phyloP scores from a whole-genome alignment of 2,329 filamentous ascomycete species.

The Aspergillus costaricaensis region DNA sequence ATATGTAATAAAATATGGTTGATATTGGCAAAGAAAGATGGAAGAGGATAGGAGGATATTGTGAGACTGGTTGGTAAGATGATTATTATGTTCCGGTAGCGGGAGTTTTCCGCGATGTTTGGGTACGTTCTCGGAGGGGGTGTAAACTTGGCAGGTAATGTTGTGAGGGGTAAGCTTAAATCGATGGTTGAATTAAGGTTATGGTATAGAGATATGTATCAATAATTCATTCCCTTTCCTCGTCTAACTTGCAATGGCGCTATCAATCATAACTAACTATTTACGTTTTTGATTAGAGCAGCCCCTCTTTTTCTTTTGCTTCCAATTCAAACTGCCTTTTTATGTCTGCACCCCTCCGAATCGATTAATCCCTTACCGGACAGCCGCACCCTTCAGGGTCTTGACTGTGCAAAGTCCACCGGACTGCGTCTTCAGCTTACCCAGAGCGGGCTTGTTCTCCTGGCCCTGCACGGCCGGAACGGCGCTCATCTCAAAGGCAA shows the following conservation, averaged over 20 bases:
- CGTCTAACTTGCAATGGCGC: not conserved
- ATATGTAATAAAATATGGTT: no score
- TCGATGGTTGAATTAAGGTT: no score
- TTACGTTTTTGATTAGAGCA: not conserved
- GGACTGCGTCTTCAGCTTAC: constrained; percentile 70
- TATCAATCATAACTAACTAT: constrained; percentile 1
- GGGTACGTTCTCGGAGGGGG: no score
- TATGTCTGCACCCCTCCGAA: constrained; percentile 19
- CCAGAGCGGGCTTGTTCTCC: constrained; percentile 56
- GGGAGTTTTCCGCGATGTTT: no score
- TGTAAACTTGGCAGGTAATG: no score
- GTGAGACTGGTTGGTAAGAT: no score
- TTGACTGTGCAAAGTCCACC: constrained; percentile 83
- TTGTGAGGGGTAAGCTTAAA: no score
- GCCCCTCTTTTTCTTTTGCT: no score
- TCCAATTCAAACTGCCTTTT: not conserved
- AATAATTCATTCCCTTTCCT: not conserved
- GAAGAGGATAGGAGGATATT: no score
- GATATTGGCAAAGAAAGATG: no score
- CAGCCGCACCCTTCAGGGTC: constrained; percentile 75
- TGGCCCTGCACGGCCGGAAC: constrained; percentile 75
- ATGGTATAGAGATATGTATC: no score
- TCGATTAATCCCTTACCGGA: constrained; percentile 62
- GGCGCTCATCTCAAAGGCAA: constrained; percentile 78
- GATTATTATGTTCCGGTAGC: no score